Evolutionary conservation across 2,329 filamentous ascomycete genomes (phyloP), one percentile per base, ranked within the genome.

Genomic region (Sodiomyces alkalinus): DNA sequence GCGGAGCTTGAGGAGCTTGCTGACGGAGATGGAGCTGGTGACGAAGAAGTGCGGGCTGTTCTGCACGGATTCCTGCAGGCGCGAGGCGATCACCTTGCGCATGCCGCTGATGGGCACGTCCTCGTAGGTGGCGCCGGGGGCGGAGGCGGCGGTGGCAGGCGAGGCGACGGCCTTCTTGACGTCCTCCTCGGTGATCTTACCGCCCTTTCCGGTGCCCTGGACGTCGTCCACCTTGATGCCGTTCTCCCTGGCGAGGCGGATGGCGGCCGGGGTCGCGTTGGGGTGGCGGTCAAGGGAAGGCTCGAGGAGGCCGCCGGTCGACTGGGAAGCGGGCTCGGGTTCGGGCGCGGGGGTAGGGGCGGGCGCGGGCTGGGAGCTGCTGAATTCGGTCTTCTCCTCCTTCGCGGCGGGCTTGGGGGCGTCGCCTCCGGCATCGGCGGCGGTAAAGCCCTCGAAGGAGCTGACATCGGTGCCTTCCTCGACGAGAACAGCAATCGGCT

Each of bases 11-110:
- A 93, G 65, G 27, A 98, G 80, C 72, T 96, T 96, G 56, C 67
- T 71, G 39, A 98, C 90, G 33, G 87, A 96, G 50, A 98, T 71
- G 43, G 74, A 74, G 46, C 83, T 79, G 45, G 82, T 82, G 47
- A 98, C 87, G 53, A 87, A 98, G 74, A 92, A 98, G 70, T 96
- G 90, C 35, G 90, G 90, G 70, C 94, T 96, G 60, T 87, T 77
- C 57, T 80, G 74, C 55, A 82, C 70, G 23, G 87, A 96, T 62
- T 39, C 70, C 48, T 77, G 76, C 34, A 98, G 80, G 44, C 90
- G 83, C 57, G 62, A 74, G 55, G 90, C 90, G 54, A 98, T 98
- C 41, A 81, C 86, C 74, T 94, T 96, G 66, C 90, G 86, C 90
- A 98, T 98, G 53, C 80, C 79, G 47, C 68, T 79, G 43, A 86